Evolutionary conservation across 176 grass and related monocot genomes (phyloP).

Genomic region (Raddia guianensis): DNA sequence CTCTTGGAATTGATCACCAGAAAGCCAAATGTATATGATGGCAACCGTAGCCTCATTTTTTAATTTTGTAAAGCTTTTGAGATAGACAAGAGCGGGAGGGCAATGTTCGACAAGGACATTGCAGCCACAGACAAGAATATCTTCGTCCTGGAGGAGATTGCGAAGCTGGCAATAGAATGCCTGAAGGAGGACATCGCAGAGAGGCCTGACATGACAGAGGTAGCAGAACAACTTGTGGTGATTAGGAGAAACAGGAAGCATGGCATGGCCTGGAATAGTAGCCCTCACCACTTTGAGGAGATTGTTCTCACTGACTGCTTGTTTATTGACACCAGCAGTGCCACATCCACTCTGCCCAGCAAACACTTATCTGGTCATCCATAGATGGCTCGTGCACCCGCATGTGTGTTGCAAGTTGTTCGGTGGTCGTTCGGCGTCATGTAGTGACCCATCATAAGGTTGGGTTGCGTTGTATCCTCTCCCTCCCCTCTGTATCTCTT

Average conservation of each 20-base stretch:
- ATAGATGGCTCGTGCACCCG: too few relatives aligned
- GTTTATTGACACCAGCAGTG: not conserved
- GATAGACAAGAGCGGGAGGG: not conserved
- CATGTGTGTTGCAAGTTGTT: too few relatives aligned
- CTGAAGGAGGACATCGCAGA: not conserved
- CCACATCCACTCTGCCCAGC: too few relatives aligned
- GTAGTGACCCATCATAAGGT: too few relatives aligned
- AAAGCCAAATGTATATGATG: not conserved
- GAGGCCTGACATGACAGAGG: conserved; percentile 22
- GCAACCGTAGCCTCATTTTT: not conserved
- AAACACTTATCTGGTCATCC: not conserved
- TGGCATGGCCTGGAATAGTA: not conserved
- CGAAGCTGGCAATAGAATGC: not conserved
- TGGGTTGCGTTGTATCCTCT: too few relatives aligned
- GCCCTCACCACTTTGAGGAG: not conserved
- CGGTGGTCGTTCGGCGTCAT: too few relatives aligned
- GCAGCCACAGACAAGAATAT: not conserved
- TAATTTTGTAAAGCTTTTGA: conserved; percentile 2
- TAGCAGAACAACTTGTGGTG: not conserved
- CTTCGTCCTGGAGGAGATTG: conserved; percentile 5
- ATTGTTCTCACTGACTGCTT: not conserved
- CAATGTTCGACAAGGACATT: not conserved
- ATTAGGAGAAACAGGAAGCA: not conserved
- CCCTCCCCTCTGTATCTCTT: too few relatives aligned
- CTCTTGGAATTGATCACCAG: conserved; percentile 18